A percentile compares a stretch with the other conserved stretches of the same genome.
These are phyloP conservation scores for Mortierella sp. DNA, from an alignment of 371 early-diverging fungal genomes.

Conservation along the genomic window DNA sequence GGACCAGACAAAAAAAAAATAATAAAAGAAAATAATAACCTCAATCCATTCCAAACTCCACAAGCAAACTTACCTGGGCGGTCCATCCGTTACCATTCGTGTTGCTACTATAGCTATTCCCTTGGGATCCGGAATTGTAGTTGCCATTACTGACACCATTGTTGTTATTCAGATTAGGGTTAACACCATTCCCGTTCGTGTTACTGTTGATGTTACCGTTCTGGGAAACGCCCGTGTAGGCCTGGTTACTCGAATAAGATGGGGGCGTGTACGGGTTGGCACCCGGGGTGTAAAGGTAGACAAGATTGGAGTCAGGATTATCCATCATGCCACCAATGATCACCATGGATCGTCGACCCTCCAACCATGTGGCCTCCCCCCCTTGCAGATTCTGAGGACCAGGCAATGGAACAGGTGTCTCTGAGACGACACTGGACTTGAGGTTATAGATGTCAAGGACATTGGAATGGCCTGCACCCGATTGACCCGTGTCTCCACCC, in stretches of 20 bases:
- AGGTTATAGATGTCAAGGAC: slow-evolving; percentile 18
- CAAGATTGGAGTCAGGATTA: slow-evolving; percentile 13
- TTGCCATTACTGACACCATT: slow-evolving; percentile 2
- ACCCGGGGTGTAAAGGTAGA: slow-evolving; percentile 16
- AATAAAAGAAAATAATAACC: too few species aligned
- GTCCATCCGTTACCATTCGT: slow-evolving; percentile 10
- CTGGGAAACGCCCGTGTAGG: background rate
- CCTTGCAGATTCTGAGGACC: slow-evolving; percentile 29
- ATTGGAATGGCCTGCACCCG: slow-evolving; percentile 11
- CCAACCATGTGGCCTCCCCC: slow-evolving; percentile 21
- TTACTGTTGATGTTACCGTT: background rate
- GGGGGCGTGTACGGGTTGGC: background rate
- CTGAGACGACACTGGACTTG: slow-evolving; percentile 16
- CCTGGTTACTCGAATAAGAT: background rate
- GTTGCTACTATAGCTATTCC: background rate
- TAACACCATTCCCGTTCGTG: too few species aligned
- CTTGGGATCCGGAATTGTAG: too few species aligned
- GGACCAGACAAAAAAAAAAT: too few species aligned
- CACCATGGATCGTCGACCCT: slow-evolving; percentile 16
- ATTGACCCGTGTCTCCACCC: background rate
- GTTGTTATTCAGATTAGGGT: slow-evolving; percentile 2
- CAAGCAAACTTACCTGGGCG: slow-evolving; percentile 20
- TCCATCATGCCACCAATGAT: slow-evolving; percentile 19
- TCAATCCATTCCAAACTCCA: too few species aligned
- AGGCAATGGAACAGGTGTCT: slow-evolving; percentile 18